phyloP scores from a whole-genome alignment of 345 rosid genomes.

The Lenwebbia sp. region DNA sequence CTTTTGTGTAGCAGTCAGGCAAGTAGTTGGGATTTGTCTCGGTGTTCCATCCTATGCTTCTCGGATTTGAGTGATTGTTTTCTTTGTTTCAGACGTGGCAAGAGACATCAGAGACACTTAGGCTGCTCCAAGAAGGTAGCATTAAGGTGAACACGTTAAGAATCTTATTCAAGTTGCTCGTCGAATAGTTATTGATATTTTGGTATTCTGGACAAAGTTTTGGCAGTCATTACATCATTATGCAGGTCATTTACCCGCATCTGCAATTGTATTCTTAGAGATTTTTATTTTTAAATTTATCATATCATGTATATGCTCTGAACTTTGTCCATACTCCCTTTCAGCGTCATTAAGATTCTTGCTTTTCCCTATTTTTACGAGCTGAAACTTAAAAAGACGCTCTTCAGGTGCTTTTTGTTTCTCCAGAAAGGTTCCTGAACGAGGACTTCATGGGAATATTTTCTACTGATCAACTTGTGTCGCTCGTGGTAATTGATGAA shows the following conservation, averaged over 20 bases:
- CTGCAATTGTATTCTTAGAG: background rate
- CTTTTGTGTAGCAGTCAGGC: slow-evolving; percentile 84
- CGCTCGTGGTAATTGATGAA: slow-evolving; percentile 94
- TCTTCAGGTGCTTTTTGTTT: slow-evolving; percentile 86
- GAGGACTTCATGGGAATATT: slow-evolving; percentile 60
- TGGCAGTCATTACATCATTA: background rate
- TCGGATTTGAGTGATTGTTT: background rate
- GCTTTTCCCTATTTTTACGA: background rate
- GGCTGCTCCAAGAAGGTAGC: slow-evolving; percentile 51
- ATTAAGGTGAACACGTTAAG: slow-evolving; percentile 40
- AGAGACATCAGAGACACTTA: slow-evolving; percentile 64
- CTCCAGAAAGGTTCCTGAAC: slow-evolving; percentile 86
- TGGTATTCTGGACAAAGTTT: background rate
- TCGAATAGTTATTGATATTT: background rate
- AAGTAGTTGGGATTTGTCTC: background rate
- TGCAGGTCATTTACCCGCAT: background rate
- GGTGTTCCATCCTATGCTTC: background rate
- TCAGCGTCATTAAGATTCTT: background rate
- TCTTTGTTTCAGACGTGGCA: slow-evolving; percentile 44
- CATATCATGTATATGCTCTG: background rate
- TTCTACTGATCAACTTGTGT: slow-evolving; percentile 33
- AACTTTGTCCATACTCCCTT: background rate
- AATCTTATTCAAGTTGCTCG: background rate
- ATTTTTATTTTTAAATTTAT: background rate
- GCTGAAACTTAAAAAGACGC: background rate